Evolutionary conservation across 176 grass and related monocot genomes (phyloP).

Genomic region (Oryza officinalis): DNA sequence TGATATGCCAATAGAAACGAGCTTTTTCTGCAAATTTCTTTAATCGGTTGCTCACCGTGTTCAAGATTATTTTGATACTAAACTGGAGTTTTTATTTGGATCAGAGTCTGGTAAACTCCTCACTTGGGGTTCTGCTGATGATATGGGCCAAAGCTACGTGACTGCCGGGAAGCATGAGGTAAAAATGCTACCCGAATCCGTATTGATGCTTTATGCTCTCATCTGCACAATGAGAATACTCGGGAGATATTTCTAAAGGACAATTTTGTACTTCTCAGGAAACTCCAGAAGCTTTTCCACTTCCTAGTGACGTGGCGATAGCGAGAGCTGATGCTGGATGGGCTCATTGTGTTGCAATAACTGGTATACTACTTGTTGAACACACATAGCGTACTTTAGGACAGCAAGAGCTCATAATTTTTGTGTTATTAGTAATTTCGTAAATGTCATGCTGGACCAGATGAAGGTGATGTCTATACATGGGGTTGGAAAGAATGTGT

Average conservation of each 20-base stretch:
- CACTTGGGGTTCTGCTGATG: conserved; percentile 95
- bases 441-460: conserved; percentile 52
- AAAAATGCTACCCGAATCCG: not conserved
- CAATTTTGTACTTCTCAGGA: conserved; percentile 54
- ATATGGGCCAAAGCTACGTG: conserved; percentile 98
- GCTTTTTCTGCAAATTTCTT: not conserved
- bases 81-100: conserved; percentile 29
- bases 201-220: conserved; percentile 32
- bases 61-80: conserved; percentile 12
- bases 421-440: conserved; percentile 13
- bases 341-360: conserved; percentile 92
- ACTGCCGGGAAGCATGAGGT: conserved; percentile 98
- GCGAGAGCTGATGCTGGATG: conserved; percentile 85
- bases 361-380: conserved; percentile 50
- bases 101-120: conserved; percentile 85
- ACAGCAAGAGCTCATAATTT: not conserved
- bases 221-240: not conserved
- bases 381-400: not conserved
- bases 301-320: conserved; percentile 72
- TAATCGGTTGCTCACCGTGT: not conserved
- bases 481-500: conserved; percentile 99
- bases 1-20: conserved; percentile 11
- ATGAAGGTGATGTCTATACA: conserved; percentile 86
- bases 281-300: conserved; percentile 89
- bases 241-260: conserved; percentile 20